These are phyloP conservation scores for Postia placenta DNA, from an alignment of 768 basidiomycete genomes.

Conservation along the genomic window DNA sequence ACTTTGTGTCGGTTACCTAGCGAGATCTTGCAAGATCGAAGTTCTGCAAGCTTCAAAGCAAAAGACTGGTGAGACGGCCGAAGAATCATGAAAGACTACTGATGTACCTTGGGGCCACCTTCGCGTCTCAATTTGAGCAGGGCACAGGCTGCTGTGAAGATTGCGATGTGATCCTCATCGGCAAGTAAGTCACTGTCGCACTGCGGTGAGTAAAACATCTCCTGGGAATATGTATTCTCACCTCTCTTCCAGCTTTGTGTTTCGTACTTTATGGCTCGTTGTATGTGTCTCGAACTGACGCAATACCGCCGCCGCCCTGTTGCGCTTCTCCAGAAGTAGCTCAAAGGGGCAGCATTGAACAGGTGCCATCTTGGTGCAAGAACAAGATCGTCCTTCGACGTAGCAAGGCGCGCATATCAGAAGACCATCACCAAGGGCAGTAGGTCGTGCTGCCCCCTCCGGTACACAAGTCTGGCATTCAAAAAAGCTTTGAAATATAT, in stretches of 20 bases:
- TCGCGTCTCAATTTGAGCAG: conserved; percentile 5
- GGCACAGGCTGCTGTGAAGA: conserved; percentile 19
- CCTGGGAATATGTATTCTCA: no score
- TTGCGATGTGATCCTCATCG: background rate
- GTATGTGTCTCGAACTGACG: no score
- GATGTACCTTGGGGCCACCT: background rate
- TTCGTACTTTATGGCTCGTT: no score
- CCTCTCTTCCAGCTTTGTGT: no score
- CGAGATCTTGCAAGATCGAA: background rate
- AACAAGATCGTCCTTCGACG: conserved; percentile 70
- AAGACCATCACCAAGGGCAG: conserved; percentile 35
- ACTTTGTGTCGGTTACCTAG: conserved; percentile 6
- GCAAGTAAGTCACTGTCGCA: no score
- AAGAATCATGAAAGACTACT: no score
- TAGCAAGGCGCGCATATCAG: conserved; percentile 69
- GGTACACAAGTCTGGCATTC: conserved; percentile 48
- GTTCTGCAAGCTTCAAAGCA: no score
- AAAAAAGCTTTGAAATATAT: conserved; percentile 80
- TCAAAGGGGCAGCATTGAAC: conserved; percentile 49
- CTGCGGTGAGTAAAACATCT: no score
- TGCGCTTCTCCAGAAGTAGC: conserved; percentile 38
- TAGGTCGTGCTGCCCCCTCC: conserved; percentile 9
- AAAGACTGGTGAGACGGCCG: no score
- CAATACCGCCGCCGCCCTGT: conserved; percentile 26
- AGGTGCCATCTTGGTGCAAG: conserved; percentile 54